Conservation (phyloP, 257 asterid genomes). For the Ligustrum vulgare region DNA sequence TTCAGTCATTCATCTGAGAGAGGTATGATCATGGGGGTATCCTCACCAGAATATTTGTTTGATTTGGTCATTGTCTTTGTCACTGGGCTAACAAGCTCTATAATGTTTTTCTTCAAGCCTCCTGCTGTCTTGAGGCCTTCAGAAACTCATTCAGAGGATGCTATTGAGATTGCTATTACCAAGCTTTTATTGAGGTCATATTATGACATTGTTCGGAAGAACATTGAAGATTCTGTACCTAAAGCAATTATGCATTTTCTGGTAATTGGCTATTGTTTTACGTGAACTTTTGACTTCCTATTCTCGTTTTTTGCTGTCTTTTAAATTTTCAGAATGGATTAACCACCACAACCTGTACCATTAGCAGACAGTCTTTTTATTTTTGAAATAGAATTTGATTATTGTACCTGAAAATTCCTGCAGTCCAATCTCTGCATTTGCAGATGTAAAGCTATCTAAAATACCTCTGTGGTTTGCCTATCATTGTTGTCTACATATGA, state of each 20-base stretch:
- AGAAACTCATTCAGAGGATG: conserved; percentile 50
- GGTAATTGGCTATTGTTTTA: conserved; percentile 32
- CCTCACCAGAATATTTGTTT: neutral
- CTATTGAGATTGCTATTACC: conserved; percentile 55
- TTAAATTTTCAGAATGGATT: neutral
- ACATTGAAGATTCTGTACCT: conserved; percentile 65
- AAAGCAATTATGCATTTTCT: conserved; percentile 80
- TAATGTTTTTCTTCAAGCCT: conserved; percentile 38
- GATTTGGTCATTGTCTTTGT: conserved; percentile 1
- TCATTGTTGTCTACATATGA: conserved; percentile 1
- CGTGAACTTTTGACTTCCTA: neutral
- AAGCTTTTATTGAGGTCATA: conserved; percentile 60
- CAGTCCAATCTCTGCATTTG: neutral
- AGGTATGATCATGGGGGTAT: conserved; percentile 42
- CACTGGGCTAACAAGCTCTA: conserved; percentile 18
- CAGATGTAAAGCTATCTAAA: neutral
- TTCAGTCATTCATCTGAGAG: conserved; percentile 74
- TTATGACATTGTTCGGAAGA: conserved; percentile 68
- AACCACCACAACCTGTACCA: neutral
- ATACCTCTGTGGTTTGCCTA: neutral
- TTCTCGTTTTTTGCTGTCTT: conserved; percentile 4
- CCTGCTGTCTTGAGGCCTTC: conserved; percentile 54
- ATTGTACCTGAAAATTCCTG: neutral
- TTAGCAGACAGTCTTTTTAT: neutral
- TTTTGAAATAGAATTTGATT: neutral